phyloP scores from a whole-genome alignment of 1,284 basidiomycete species.

The Sporisorium exsertum region DNA sequence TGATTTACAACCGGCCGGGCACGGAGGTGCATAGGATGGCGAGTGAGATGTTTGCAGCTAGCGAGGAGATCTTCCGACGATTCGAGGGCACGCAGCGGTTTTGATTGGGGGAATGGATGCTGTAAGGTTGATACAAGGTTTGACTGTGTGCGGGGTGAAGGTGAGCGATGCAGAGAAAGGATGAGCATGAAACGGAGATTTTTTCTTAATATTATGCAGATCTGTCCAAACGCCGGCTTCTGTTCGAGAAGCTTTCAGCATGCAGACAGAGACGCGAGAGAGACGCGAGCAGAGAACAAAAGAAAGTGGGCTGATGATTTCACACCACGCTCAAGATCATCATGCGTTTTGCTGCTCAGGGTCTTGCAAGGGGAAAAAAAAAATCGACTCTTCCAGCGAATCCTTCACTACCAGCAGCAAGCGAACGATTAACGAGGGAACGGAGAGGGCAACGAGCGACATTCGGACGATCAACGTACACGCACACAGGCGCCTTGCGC shows the following conservation, averaged over 20 bases:
- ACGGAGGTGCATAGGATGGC: slow-evolving; percentile 67
- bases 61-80: slow-evolving; percentile 55
- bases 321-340: background rate
- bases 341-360: background rate
- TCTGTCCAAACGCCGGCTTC: background rate
- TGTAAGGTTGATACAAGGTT: background rate
- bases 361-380: too few relatives aligned
- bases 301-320: slow-evolving; percentile 19
- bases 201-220: background rate
- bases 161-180: background rate
- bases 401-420: background rate
- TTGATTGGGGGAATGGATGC: background rate
- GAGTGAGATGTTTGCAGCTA: slow-evolving; percentile 61
- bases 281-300: too few relatives aligned
- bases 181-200: background rate
- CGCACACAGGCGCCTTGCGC: too few relatives aligned
- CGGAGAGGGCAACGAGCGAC: too few relatives aligned
- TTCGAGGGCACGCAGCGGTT: slow-evolving; percentile 53
- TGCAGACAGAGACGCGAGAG: too few relatives aligned
- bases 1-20: slow-evolving; percentile 65
- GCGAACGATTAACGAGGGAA: too few relatives aligned
- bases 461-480: too few relatives aligned
- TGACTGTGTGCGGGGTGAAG: slow-evolving; percentile 1
- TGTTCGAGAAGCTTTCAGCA: background rate
- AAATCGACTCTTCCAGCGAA: background rate